Evolutionary conservation across 2,329 filamentous ascomycete genomes (phyloP).

Genomic region (Ciborinia camelliae): DNA sequence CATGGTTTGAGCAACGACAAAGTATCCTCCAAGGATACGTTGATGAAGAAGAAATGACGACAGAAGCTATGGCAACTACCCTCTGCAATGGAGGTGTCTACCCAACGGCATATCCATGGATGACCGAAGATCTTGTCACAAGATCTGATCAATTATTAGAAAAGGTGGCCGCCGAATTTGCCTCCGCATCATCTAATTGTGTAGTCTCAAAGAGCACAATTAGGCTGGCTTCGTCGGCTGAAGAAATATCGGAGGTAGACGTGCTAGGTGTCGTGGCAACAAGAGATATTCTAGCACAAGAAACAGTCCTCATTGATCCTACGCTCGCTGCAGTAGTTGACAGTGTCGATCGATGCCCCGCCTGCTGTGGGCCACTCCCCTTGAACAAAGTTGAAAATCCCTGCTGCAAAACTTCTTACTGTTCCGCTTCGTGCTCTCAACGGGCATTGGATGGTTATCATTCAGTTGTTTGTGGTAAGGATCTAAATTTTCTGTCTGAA

Average conservation of each 20-base stretch:
- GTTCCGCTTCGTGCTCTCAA: slow-evolving; percentile 31
- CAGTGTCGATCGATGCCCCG: slow-evolving; percentile 24
- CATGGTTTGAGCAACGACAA: slow-evolving; percentile 29
- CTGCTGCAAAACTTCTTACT: slow-evolving; percentile 33
- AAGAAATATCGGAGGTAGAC: slow-evolving; percentile 26
- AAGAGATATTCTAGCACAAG: slow-evolving; percentile 25
- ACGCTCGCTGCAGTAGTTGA: slow-evolving; percentile 26
- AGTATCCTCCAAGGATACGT: slow-evolving; percentile 24
- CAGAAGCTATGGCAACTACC: slow-evolving; percentile 19
- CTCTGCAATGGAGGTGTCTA: slow-evolving; percentile 31
- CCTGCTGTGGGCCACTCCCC: slow-evolving; percentile 32
- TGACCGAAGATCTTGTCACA: slow-evolving; percentile 27
- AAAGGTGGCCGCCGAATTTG: slow-evolving; percentile 28
- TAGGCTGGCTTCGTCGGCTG: slow-evolving; percentile 11
- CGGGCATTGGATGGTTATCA: slow-evolving; percentile 34
- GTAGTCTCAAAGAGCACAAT: slow-evolving; percentile 30
- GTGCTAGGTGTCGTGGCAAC: slow-evolving; percentile 30
- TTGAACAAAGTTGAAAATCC: slow-evolving; percentile 24
- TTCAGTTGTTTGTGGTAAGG: slow-evolving; percentile 32
- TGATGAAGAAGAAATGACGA: slow-evolving; percentile 26
- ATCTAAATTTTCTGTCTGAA: slow-evolving; percentile 34
- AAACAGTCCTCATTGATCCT: slow-evolving; percentile 27
- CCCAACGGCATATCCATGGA: slow-evolving; percentile 32
- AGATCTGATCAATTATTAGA: slow-evolving; percentile 26
- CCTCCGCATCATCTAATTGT: slow-evolving; percentile 27